Evolutionary conservation across 2,329 filamentous ascomycete species (phyloP).

Genomic region (Phaeosphaeria sp.): DNA sequence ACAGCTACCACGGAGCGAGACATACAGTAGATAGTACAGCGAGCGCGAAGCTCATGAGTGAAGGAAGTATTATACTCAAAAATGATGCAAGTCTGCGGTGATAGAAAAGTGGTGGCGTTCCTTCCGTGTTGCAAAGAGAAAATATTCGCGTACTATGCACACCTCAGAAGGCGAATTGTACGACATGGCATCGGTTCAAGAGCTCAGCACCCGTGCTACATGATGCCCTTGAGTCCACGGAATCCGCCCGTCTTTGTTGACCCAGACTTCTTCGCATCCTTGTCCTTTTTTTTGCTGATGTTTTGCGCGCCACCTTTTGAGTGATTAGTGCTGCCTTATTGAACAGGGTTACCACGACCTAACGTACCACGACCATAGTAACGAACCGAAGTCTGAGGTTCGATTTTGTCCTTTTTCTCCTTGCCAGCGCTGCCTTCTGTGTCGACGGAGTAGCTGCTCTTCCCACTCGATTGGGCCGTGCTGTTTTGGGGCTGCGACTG

Average conservation of each 20-base stretch:
- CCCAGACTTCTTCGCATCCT: conserved; percentile 55
- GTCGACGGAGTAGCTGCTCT: conserved; percentile 51
- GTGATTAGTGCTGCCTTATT: conserved; percentile 39
- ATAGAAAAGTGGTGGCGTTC: too few relatives aligned
- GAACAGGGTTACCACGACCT: not conserved
- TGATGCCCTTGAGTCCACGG: conserved; percentile 49
- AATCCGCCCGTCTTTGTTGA: conserved; percentile 47
- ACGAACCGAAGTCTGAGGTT: conserved; percentile 57
- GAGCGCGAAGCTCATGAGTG: not conserved
- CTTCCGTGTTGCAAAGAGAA: not conserved
- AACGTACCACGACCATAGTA: conserved; percentile 63
- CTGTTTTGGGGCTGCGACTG: conserved; percentile 21
- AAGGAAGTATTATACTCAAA: too few relatives aligned
- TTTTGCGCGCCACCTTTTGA: conserved; percentile 60
- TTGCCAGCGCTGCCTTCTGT: conserved; percentile 44
- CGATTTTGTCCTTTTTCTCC: conserved; percentile 54
- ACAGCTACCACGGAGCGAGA: not conserved
- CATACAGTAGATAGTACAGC: not conserved
- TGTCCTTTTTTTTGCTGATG: conserved; percentile 61
- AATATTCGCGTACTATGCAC: not conserved
- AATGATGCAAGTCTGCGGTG: too few relatives aligned
- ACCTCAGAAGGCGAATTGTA: not conserved
- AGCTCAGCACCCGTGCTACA: conserved; percentile 23
- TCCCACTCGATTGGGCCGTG: conserved; percentile 40
- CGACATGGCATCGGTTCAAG: not conserved